Evolutionary conservation across 176 grass and related monocot genomes (phyloP), one percentile per base, ranked within the genome.

Genomic region (Lolium multiflorum): DNA sequence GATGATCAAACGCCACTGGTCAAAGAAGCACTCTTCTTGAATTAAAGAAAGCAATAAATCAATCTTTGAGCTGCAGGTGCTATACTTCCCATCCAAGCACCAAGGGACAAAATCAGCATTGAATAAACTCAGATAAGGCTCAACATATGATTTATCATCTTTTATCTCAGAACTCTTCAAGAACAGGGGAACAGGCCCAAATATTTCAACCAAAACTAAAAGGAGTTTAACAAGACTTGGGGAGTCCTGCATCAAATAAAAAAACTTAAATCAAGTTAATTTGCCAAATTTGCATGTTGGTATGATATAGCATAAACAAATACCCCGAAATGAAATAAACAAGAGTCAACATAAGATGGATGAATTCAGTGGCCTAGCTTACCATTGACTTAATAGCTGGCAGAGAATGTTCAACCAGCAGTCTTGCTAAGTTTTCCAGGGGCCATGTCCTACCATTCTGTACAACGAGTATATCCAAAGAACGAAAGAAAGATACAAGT

Each of bases 1-100:
- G 25, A 98, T 81, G 46, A 97, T 83, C 54, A 69, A 88, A 80
- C 51, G 76, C 96, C 93, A 94, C 74, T 98, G 93, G 5, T 96
- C 91, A 91, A 77, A 86, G 76, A 96, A 98, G 54, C 69, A 96
- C 67, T 94, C 81, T 1, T 96, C 93, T 94, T 91, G 83, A 85
- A 96, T 84, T 86, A 96, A 97, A 77, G 87, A 76, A 77, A 98
- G 85, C 67, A 98, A 71, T 31, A 98, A 77, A 88, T 96, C 93
- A 38, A 98, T 91, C 86, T 98, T 96, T 79, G 87, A 82, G 75
- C 58, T 87, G 84, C 67, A 86, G 20, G 86, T 89, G 70, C 67
- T 77, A 92, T 86, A 70, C 80, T 92, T 85, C 35, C 71, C 86
- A 69, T 92, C 79, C 74, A 95, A 94, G 89, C 96, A 98, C 93